phyloP scores from a whole-genome alignment of 2,329 filamentous ascomycete genomes.

The Leptographium procerum region DNA sequence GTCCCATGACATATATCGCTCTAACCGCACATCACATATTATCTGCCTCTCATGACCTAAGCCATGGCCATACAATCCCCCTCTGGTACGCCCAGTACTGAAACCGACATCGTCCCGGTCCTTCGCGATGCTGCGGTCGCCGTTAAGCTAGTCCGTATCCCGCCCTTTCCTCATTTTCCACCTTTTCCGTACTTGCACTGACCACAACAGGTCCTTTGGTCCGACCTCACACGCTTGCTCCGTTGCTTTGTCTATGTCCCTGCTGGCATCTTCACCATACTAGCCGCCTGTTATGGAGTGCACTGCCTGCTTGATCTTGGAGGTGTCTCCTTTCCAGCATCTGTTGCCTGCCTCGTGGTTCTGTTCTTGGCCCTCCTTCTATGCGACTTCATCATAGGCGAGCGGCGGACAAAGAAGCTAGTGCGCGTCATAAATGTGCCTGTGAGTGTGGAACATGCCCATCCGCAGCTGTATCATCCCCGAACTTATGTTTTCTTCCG shows the following conservation, averaged over 20 bases:
- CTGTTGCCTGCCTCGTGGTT: constrained; percentile 45
- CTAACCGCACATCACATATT: background rate
- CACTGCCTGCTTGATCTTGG: constrained; percentile 31
- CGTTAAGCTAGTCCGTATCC: background rate
- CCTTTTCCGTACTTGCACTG: background rate
- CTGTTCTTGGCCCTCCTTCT: constrained; percentile 39
- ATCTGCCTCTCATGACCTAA: background rate
- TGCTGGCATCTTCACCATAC: constrained; percentile 26
- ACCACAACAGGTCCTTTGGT: background rate
- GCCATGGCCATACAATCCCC: background rate
- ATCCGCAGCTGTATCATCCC: background rate
- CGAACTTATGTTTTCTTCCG: constrained; percentile 6
- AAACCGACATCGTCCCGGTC: background rate
- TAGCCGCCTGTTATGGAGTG: constrained; percentile 31
- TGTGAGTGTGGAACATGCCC: constrained; percentile 21
- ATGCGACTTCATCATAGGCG: constrained; percentile 34
- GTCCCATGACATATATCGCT: background rate
- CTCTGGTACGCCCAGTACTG: background rate
- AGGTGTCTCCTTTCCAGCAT: constrained; percentile 45
- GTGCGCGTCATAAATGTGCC: constrained; percentile 41
- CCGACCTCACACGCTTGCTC: constrained; percentile 10
- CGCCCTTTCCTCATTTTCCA: background rate
- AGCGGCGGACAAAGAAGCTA: constrained; percentile 33
- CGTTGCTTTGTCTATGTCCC: constrained; percentile 41
- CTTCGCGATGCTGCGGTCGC: background rate